These are phyloP conservation scores for Sarocladium brachiariae DNA, from an alignment of 2,329 filamentous ascomycete species.

Conservation along the genomic window DNA sequence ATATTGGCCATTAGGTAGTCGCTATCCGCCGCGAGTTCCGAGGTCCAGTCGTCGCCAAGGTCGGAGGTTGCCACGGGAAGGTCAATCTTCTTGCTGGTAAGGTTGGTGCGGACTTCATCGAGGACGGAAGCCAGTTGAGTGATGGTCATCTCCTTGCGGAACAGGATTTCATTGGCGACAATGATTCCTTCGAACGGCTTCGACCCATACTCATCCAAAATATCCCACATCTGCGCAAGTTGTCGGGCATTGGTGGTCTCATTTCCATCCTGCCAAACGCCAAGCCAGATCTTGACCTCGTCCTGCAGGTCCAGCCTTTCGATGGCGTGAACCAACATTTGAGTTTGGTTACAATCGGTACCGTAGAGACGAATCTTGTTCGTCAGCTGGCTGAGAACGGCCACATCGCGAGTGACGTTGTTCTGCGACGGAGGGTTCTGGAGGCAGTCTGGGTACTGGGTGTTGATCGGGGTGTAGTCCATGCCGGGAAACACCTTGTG, in stretches of 20 bases:
- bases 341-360: slow-evolving; percentile 94
- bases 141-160: slow-evolving; percentile 67
- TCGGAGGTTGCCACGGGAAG: slow-evolving; percentile 83
- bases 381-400: slow-evolving; percentile 82
- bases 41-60: slow-evolving; percentile 80
- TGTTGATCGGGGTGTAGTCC: slow-evolving; percentile 89
- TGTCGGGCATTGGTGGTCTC: slow-evolving; percentile 78
- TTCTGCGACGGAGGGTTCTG: slow-evolving; percentile 78
- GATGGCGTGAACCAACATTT: slow-evolving; percentile 85
- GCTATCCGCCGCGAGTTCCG: slow-evolving; percentile 58
- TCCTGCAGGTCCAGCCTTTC: slow-evolving; percentile 63
- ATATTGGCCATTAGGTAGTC: slow-evolving; percentile 96
- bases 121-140: slow-evolving; percentile 58
- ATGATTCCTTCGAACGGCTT: slow-evolving; percentile 76
- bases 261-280: slow-evolving; percentile 87
- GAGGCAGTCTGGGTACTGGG: slow-evolving; percentile 81
- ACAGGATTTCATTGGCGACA: slow-evolving; percentile 71
- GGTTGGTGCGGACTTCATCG: slow-evolving; percentile 60
- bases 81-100: slow-evolving; percentile 58
- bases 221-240: slow-evolving; percentile 73
- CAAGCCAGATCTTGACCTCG: slow-evolving; percentile 82
- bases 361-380: slow-evolving; percentile 86
- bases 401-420: slow-evolving; percentile 86
- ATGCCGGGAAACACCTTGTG: slow-evolving; percentile 94
- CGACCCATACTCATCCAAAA: slow-evolving; percentile 63